Base-by-base conservation (phyloP, 495 filamentous ascomycete species). In the Daldinia decipiens region DNA sequence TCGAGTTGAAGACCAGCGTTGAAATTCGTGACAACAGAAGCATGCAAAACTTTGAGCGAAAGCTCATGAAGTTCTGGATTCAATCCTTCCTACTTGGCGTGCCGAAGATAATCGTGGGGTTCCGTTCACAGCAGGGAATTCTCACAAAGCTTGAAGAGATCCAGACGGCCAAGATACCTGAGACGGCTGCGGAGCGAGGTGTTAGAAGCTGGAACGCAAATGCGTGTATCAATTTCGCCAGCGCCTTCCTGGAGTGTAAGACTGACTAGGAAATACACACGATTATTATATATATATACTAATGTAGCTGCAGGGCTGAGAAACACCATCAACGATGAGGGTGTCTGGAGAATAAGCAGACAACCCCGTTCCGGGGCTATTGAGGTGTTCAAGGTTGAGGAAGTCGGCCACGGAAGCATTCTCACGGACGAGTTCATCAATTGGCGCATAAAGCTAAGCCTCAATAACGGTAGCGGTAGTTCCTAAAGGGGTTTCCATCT, bases 31-130 rank as follows among this genome's bases (percentile, higher is more conserved):
- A 82, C 36, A 84, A 90, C 1, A 85, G 87, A 36, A 91, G 93
- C 66, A 83, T 87, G 77, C 65, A 90, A 17, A 91, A 89, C 58
- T 97, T 91, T 72, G 92, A 99, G 78, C 86, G 91, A 11, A 98
- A 98, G 77, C 83, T 98, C 38, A 84, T 97, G 68, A 96, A 94
- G 66, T 97, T 93, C 81, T 99, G 95, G 95, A 91, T 93, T 17
- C 95, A 99, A 71, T 97, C 93, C 1, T 99, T 97, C 74, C 84
- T 99, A 0, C 87, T 99, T 1, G 95, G 94, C 6, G 93, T 98
- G 2, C 92, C 93, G 0, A 95, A 89, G 75, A 92, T 99, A 58
- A 89, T 97, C 19, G 92, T 98, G 3, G 95, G 95, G 1, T 97
- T 95, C 74, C 90, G 96, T 19, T 88, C 86, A 24, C 85, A 85